Conservation (phyloP, 1,284 basidiomycete species). For the Pascua guehoae region DNA sequence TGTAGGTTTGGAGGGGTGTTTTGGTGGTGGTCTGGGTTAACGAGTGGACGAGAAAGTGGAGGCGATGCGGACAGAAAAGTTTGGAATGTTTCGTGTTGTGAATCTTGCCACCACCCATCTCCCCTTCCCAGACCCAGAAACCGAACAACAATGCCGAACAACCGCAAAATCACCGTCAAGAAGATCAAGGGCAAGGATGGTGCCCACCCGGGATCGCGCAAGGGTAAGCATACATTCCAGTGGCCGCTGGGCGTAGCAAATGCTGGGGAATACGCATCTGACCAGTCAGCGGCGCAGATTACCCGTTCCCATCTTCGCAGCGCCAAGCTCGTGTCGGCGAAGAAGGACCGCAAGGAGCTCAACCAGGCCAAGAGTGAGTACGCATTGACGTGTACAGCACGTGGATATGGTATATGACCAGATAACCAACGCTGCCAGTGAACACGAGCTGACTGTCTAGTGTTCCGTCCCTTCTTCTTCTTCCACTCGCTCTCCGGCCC, state of each 20-base stretch:
- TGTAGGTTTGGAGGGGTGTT: too few relatives aligned
- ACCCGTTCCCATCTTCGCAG: constrained; percentile 67
- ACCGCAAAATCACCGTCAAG: constrained; percentile 46
- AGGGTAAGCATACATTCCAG: constrained; percentile 26
- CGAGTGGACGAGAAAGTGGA: too few relatives aligned
- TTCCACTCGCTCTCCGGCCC: constrained; percentile 63
- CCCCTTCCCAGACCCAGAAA: too few relatives aligned
- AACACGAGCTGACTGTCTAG: constrained; percentile 42
- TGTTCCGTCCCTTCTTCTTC: constrained; percentile 74
- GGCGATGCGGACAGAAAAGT: too few relatives aligned
- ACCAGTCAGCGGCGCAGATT: constrained; percentile 64
- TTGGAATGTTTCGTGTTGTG: constrained; percentile 9
- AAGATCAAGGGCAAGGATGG: constrained; percentile 48
- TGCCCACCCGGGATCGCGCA: constrained; percentile 48
- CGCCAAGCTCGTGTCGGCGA: constrained; percentile 60
- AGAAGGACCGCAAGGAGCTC: constrained; percentile 55
- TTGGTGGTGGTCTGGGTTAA: too few relatives aligned
- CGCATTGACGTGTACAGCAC: too few relatives aligned
- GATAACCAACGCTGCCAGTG: background rate
- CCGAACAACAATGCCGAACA: constrained; percentile 36
- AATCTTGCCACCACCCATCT: constrained; percentile 8
- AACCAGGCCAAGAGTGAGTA: constrained; percentile 32
- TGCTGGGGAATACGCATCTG: background rate
- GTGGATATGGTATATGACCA: too few relatives aligned
- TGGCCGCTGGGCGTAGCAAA: too few relatives aligned